These are phyloP conservation scores for Butyriboletus loyo DNA, from an alignment of 768 basidiomycete species.

Conservation along the genomic window DNA sequence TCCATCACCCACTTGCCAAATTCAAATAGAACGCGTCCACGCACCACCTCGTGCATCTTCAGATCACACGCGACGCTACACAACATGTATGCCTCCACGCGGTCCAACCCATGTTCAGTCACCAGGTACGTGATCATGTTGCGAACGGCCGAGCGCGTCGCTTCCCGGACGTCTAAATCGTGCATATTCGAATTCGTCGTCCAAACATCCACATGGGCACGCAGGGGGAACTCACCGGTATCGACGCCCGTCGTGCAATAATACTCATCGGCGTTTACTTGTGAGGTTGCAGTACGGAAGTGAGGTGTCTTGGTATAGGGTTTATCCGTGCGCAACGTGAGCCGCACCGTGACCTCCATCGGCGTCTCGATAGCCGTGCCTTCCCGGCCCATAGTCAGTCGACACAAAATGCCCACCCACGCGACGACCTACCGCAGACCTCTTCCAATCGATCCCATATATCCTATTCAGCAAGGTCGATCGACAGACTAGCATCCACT, in stretches of 20 bases:
- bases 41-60: slow-evolving; percentile 58
- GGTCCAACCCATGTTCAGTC: slow-evolving; percentile 40
- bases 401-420: not conserved
- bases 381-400: slow-evolving; percentile 11
- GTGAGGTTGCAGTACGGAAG: slow-evolving; percentile 37
- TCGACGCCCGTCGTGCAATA: slow-evolving; percentile 61
- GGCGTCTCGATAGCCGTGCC: slow-evolving; percentile 66
- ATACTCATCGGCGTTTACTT: slow-evolving; percentile 33
- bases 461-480: not conserved
- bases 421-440: slow-evolving; percentile 49
- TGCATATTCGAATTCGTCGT: not conserved
- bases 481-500: slow-evolving; percentile 9
- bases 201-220: not conserved
- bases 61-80: slow-evolving; percentile 61
- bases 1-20: not conserved
- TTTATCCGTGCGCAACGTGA: slow-evolving; percentile 56
- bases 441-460: slow-evolving; percentile 33
- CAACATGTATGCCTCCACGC: slow-evolving; percentile 57
- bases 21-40: not conserved
- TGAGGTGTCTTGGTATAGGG: slow-evolving; percentile 59
- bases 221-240: slow-evolving; percentile 29
- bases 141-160: slow-evolving; percentile 53
- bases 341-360: slow-evolving; percentile 51
- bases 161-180: slow-evolving; percentile 47
- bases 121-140: slow-evolving; percentile 54